phyloP scores from a whole-genome alignment of 228 moss, liverwort and hornwort species.

The Sphagnum fallax region DNA sequence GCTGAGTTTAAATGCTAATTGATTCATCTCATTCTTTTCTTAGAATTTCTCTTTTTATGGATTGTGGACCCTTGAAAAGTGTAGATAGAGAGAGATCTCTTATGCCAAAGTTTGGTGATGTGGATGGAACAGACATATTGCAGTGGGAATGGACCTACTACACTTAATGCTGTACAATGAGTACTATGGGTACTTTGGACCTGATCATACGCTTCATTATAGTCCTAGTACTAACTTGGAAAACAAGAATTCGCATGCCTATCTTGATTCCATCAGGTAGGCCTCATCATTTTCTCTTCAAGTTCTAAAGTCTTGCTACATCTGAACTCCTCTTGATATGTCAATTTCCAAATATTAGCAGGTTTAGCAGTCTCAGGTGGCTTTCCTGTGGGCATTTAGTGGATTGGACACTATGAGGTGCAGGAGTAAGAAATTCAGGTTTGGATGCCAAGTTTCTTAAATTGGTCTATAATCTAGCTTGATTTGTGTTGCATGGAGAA shows the following conservation, averaged over 20 bases:
- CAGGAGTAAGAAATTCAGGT: not conserved
- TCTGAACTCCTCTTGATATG: not conserved
- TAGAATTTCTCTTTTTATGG: not conserved
- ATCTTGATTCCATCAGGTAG: conserved; percentile 64
- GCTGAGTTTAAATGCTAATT: not conserved
- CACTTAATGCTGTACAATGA: conserved; percentile 80
- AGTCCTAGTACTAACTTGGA: conserved; percentile 78
- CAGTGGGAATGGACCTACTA: conserved; percentile 83
- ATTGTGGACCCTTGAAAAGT: not conserved
- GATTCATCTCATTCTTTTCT: not conserved
- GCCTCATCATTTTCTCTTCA: not conserved
- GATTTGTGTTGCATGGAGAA: conserved; percentile 36
- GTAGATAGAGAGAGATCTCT: not conserved
- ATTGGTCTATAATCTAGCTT: not conserved
- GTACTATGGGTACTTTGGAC: conserved; percentile 90
- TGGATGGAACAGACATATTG: conserved; percentile 59
- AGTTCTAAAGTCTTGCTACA: not conserved
- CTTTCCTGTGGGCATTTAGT: not conserved
- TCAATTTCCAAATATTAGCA: not conserved
- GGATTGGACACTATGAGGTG: too few relatives aligned
- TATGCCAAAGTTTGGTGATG: not conserved
- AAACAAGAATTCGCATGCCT: conserved; percentile 58
- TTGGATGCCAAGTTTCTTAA: not conserved
- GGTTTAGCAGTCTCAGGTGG: not conserved
- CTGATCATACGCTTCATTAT: conserved; percentile 79